phyloP scores from a whole-genome alignment of 164 flowering plant species.

The Vitis rotundifolia region DNA sequence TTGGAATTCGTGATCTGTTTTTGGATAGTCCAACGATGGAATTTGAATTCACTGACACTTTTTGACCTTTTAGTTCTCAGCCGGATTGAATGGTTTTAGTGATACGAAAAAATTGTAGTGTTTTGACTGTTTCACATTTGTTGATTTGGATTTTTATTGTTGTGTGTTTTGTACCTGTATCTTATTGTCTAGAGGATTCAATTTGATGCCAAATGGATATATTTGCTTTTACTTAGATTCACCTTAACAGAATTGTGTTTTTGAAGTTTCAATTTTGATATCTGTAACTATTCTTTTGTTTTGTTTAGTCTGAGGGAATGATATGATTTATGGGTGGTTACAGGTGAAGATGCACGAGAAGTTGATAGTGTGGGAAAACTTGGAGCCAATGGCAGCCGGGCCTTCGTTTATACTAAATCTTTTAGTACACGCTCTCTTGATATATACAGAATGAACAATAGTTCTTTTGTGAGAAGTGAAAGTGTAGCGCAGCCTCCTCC shows the following conservation, averaged over 20 bases:
- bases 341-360: constrained; percentile 50
- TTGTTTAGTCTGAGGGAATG: background rate
- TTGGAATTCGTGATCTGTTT: background rate
- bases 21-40: no score
- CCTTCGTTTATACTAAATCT: constrained; percentile 9
- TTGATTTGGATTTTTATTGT: background rate
- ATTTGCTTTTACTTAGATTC: no score
- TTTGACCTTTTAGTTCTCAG: no score
- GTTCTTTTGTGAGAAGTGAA: background rate
- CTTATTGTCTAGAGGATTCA: no score
- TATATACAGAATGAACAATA: no score
- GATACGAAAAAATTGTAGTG: background rate
- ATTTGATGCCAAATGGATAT: no score
- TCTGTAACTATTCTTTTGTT: background rate
- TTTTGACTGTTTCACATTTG: background rate
- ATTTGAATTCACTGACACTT: no score
- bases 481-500: constrained; percentile 28
- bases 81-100: no score
- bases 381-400: constrained; percentile 14
- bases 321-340: constrained; percentile 13
- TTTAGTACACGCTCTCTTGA: background rate
- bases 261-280: background rate
- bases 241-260: background rate
- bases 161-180: no score
- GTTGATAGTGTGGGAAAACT: constrained; percentile 15